Percentiles rank a stretch among this genome's conserved stretches.
phyloP scores from a whole-genome alignment of 306 rosid genomes.

The Prunus campanulata region DNA sequence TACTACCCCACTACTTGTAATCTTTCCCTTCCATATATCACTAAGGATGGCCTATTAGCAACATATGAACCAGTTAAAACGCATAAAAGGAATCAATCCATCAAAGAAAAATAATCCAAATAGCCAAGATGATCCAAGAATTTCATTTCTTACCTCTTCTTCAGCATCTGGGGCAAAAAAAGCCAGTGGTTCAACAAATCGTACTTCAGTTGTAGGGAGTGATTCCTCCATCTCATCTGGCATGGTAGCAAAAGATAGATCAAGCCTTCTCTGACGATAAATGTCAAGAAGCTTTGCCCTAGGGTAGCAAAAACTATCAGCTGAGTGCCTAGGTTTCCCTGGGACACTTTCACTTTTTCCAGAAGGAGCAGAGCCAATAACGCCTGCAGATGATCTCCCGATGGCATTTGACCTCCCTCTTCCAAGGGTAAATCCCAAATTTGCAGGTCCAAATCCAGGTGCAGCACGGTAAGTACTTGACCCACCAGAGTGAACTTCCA shows the following conservation, averaged over 20 bases:
- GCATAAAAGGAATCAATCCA: neutral
- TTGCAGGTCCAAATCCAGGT: conserved; percentile 55
- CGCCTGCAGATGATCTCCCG: conserved; percentile 42
- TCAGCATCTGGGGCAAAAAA: conserved; percentile 51
- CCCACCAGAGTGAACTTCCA: conserved; percentile 50
- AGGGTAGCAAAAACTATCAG: conserved; percentile 46
- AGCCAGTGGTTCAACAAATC: conserved; percentile 47
- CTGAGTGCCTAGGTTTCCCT: conserved; percentile 33
- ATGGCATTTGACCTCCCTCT: conserved; percentile 45
- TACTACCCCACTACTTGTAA: conserved; percentile 44
- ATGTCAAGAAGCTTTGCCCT: conserved; percentile 66
- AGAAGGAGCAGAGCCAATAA: conserved; percentile 26
- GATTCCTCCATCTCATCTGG: conserved; percentile 50
- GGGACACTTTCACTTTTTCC: conserved; percentile 32
- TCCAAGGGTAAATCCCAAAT: conserved; percentile 53
- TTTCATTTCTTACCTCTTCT: conserved; percentile 39
- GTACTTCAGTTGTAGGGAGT: conserved; percentile 33
- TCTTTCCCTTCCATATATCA: conserved; percentile 53
- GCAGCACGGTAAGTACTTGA: conserved; percentile 51
- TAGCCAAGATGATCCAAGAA: conserved; percentile 4
- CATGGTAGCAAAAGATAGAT: conserved; percentile 28
- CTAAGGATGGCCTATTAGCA: conserved; percentile 36
- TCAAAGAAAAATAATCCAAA: conserved; percentile 1
- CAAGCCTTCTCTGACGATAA: conserved; percentile 41
- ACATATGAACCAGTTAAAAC: conserved; percentile 3